phyloP scores from a whole-genome alignment of 495 filamentous ascomycete genomes.

The Cercophora scortea region DNA sequence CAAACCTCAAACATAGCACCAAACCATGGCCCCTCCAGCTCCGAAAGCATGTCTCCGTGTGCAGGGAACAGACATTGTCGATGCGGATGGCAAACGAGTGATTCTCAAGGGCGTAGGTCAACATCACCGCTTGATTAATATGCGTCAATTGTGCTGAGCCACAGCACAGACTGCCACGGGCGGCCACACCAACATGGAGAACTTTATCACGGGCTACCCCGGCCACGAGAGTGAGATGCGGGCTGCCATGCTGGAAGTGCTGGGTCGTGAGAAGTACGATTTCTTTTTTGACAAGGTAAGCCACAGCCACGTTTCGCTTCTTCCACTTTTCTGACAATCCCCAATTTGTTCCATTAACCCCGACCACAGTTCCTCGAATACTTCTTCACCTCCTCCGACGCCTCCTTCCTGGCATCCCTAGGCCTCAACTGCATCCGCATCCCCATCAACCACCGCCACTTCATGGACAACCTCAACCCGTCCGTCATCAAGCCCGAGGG shows the following conservation, averaged over 20 bases:
- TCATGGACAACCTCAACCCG: conserved; percentile 58
- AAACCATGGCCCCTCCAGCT: conserved; percentile 10
- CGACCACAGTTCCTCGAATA: conserved; percentile 50
- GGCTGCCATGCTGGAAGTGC: conserved; percentile 44
- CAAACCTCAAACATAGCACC: background rate
- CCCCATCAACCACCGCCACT: conserved; percentile 59
- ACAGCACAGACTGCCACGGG: conserved; percentile 15
- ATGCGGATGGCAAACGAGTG: conserved; percentile 35
- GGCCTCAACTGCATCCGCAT: conserved; percentile 57
- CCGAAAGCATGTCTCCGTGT: conserved; percentile 30
- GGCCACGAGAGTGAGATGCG: conserved; percentile 52
- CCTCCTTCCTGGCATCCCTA: conserved; percentile 49
- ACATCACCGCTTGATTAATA: background rate
- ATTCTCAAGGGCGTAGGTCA: conserved; percentile 38
- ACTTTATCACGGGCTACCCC: conserved; percentile 61
- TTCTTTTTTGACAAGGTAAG: conserved; percentile 38
- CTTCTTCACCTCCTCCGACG: conserved; percentile 56
- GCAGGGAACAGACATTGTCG: conserved; percentile 37
- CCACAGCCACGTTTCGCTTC: conserved; percentile 2
- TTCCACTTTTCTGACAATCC: background rate
- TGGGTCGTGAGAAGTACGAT: conserved; percentile 41
- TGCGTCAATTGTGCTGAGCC: background rate
- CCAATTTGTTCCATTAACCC: conserved; percentile 9
- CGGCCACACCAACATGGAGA: conserved; percentile 49
- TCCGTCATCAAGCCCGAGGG: conserved; percentile 47